These are phyloP conservation scores for Nothopassalora personata DNA, from an alignment of 2,329 filamentous ascomycete species.

Conservation along the genomic window DNA sequence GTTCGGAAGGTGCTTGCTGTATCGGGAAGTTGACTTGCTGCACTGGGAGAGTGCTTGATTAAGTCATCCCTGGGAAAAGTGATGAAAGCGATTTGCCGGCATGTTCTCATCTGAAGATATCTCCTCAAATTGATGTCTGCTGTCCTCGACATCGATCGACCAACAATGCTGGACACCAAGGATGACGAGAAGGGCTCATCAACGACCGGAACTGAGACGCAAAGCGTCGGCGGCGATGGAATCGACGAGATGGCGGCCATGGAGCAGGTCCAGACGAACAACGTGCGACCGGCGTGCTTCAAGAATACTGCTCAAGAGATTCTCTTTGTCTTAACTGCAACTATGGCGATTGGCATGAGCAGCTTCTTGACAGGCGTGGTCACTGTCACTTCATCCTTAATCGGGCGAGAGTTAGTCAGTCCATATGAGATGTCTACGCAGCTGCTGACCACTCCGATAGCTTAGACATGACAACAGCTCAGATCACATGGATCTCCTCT, in stretches of 20 bases:
- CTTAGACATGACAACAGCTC: conserved; percentile 54
- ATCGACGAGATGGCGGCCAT: conserved; percentile 13
- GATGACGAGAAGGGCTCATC: conserved; percentile 7
- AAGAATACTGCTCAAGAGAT: conserved; percentile 57
- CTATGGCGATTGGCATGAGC: conserved; percentile 60
- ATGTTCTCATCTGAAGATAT: background rate
- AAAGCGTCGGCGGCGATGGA: background rate
- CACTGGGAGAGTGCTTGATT: background rate
- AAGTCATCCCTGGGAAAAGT: background rate
- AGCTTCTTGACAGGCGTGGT: conserved; percentile 56
- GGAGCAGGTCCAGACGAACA: conserved; percentile 19
- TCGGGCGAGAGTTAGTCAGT: conserved; percentile 37
- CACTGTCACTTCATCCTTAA: conserved; percentile 58
- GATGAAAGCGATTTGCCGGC: background rate
- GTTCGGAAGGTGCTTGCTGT: background rate
- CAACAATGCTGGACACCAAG: background rate
- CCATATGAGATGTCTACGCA: background rate
- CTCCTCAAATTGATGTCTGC: background rate
- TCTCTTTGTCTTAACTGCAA: conserved; percentile 61
- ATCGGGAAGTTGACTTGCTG: no score
- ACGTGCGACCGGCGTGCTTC: conserved; percentile 54
- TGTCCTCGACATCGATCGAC: background rate
- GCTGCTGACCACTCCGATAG: conserved; percentile 41
- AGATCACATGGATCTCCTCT: conserved; percentile 64
- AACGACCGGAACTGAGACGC: background rate